Evolutionary conservation across 768 basidiomycete genomes (phyloP), one percentile per base, ranked within the genome.

Genomic region (Hebeloma cylindrosporum): DNA sequence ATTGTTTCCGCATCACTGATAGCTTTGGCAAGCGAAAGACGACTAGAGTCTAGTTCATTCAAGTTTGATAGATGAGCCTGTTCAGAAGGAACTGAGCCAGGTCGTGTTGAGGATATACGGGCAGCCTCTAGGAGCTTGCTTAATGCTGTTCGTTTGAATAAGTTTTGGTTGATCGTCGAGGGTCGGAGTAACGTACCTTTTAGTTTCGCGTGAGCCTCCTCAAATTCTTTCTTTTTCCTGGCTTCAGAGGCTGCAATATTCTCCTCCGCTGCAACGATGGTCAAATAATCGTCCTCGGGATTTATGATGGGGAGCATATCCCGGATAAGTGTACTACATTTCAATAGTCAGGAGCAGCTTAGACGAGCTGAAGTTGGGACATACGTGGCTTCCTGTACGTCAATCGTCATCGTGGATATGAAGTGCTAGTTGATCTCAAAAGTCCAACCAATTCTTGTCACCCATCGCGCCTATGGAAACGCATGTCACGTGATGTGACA

Each of bases 221-320:
- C 87, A 0, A 85, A 61, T 33, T 85, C 85, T 54, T 80, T 83
- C 64, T 78, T 84, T 38, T 80, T 68, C 42, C 65, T 71, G 5
- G 74, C 67, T 47, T 83, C 78, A 7, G 78, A 78, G 5, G 72
- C 54, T 10, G 75, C 75, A 59, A 88, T 81, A 51, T 75, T 80
- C 47, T 88, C 81, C 53, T 90, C 85, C 6, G 86, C 82, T 5
- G 76, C 79, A 11, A 82, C 79, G 37, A 91, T 86, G 9, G 84
- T 83, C 45, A 84, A 66, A 59, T 81, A 88, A 62, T 91, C 88
- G 41, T 88, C 85, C 31, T 85, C 82, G 8, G 86, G 85, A 56
- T 87, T 82, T 43, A 91, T 85, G 45, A 88, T 81, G 3, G 77
- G 74, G 23, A 77, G 68, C 77, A 89, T 85, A 48, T 81, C 82